Conservation (phyloP, 495 filamentous ascomycete species). For the Penicillium pulvis region DNA sequence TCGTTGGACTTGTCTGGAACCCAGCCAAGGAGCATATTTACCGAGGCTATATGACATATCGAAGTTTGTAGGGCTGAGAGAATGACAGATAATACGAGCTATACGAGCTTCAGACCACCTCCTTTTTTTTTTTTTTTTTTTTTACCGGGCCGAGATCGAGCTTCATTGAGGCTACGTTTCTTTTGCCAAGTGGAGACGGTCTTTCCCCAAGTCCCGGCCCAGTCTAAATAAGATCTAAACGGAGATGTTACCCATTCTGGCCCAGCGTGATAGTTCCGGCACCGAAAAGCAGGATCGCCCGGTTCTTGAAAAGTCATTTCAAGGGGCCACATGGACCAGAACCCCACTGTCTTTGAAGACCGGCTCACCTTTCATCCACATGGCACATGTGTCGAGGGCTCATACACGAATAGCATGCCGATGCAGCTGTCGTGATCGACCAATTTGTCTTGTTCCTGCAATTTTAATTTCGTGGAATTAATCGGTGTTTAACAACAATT, state of each 20-base stretch:
- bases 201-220: constrained; percentile 4
- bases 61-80: not conserved
- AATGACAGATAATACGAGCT: not conserved
- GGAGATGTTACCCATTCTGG: constrained; percentile 9
- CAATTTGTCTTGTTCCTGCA: constrained; percentile 11
- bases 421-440: constrained; percentile 15
- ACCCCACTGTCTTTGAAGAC: constrained; percentile 15
- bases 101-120: constrained; percentile 8
- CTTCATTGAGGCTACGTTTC: not conserved
- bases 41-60: no score
- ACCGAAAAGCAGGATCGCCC: constrained; percentile 12
- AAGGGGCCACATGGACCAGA: not conserved
- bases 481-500: not conserved
- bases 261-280: not conserved
- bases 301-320: not conserved
- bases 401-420: constrained; percentile 7
- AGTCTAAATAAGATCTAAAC: constrained; percentile 4
- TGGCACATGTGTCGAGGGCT: not conserved
- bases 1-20: no score
- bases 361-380: constrained; percentile 26
- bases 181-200: not conserved
- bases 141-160: constrained; percentile 1
- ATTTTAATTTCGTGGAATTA: constrained; percentile 5
- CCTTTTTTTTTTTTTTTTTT: not conserved
- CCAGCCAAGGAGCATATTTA: not conserved